Percentiles rank a stretch among this genome's conserved stretches.
Evolutionary conservation across 805 yeast species (phyloP).

Genomic region (Lipomyces yamanashiensis): DNA sequence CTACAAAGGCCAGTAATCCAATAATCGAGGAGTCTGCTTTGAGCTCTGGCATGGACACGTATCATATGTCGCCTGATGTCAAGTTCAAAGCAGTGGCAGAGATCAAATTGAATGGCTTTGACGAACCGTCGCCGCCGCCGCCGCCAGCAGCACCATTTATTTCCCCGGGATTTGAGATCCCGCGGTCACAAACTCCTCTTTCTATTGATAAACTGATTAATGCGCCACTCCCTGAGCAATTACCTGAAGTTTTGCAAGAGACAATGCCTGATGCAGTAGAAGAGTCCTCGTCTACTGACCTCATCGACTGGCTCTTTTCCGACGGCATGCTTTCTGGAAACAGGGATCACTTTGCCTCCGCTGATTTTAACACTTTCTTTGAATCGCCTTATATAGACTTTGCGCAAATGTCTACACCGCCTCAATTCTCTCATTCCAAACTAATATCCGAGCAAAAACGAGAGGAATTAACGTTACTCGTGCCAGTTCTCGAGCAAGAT

Average conservation of each 20-base stretch:
- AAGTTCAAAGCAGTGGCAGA: neutral
- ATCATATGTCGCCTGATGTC: neutral
- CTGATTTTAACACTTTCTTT: slow-evolving; percentile 38
- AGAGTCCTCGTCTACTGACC: slow-evolving; percentile 36
- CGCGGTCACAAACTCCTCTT: neutral
- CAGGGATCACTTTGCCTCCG: slow-evolving; percentile 39
- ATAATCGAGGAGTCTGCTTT: neutral
- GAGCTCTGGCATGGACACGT: neutral
- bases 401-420: slow-evolving; percentile 48
- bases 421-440: slow-evolving; percentile 43
- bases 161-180: too few species aligned
- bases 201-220: neutral
- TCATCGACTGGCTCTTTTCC: slow-evolving; percentile 47
- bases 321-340: slow-evolving; percentile 43
- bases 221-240: neutral
- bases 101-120: too few species aligned
- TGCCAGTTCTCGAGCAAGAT: slow-evolving; percentile 45
- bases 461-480: slow-evolving; percentile 37
- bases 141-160: too few species aligned
- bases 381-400: slow-evolving; percentile 49
- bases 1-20: neutral
- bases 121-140: too few species aligned
- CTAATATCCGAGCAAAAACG: slow-evolving; percentile 43
- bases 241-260: neutral
- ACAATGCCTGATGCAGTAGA: neutral